phyloP scores from a whole-genome alignment of 2,329 filamentous ascomycete species.

The Ceratocystis eucalypticola region DNA sequence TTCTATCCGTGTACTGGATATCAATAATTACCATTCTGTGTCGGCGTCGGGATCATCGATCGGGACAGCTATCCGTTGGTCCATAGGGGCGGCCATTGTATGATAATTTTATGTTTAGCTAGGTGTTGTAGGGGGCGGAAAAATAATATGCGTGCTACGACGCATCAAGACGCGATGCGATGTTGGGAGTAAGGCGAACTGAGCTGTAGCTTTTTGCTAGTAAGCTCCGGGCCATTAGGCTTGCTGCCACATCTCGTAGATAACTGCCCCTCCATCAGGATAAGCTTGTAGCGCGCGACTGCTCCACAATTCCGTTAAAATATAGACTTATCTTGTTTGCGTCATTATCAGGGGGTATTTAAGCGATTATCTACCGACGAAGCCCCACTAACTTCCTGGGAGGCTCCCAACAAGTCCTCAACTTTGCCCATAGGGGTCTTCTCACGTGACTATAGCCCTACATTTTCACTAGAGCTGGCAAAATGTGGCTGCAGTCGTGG shows the following conservation, averaged over 20 bases:
- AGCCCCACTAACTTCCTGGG: background rate
- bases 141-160: background rate
- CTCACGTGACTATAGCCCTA: conserved; percentile 17
- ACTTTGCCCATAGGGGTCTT: background rate
- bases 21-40: conserved; percentile 68
- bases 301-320: conserved; percentile 5
- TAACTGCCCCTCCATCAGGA: conserved; percentile 5
- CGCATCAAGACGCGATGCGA: background rate
- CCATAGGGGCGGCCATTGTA: conserved; percentile 46
- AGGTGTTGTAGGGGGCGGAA: background rate
- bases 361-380: background rate
- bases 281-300: background rate
- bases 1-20: background rate
- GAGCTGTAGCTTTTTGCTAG: background rate
- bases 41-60: conserved; percentile 93
- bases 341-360: background rate
- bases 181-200: background rate
- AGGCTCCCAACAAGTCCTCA: background rate
- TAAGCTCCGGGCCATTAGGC: background rate
- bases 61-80: conserved; percentile 61
- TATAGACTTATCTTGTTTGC: background rate
- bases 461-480: conserved; percentile 11
- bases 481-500: conserved; percentile 7
- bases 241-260: conserved; percentile 1
- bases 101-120: background rate